These are phyloP conservation scores for Amaranthus tricolor DNA, from an alignment of 179 eudicot species.

Conservation along the genomic window DNA sequence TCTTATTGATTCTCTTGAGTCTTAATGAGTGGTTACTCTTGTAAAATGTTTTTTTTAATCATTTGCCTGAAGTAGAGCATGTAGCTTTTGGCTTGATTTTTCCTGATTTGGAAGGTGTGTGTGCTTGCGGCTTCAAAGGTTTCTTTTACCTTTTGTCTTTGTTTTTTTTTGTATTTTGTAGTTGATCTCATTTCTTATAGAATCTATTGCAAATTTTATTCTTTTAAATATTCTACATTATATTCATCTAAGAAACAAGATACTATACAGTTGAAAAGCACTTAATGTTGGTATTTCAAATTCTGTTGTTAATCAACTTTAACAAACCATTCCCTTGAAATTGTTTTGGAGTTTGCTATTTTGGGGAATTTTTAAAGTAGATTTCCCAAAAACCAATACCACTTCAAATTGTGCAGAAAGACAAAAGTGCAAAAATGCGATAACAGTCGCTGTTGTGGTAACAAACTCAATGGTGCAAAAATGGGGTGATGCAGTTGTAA, in stretches of 20 bases:
- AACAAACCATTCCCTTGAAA: background rate
- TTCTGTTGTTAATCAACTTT: background rate
- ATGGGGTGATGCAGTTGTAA: too few species aligned
- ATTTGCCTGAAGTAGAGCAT: constrained; percentile 22
- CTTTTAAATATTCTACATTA: constrained; percentile 10
- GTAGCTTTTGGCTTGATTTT: constrained; percentile 9
- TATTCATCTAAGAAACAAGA: background rate
- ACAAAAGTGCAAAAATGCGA: too few species aligned
- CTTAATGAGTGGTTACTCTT: constrained; percentile 26
- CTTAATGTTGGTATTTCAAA: background rate
- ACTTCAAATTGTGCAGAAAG: background rate
- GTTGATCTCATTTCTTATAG: too few species aligned
- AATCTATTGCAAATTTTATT: constrained; percentile 4
- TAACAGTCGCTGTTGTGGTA: too few species aligned
- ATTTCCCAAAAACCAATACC: background rate
- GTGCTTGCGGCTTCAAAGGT: constrained; percentile 17
- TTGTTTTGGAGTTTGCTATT: background rate
- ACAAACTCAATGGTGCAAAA: too few species aligned
- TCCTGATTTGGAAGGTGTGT: constrained; percentile 1
- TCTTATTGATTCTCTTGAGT: constrained; percentile 13
- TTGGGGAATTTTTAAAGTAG: background rate
- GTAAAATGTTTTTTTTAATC: constrained; percentile 29
- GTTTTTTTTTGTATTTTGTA: too few species aligned
- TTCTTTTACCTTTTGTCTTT: background rate
- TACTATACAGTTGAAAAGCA: background rate